Evolutionary conservation across 768 basidiomycete species (phyloP), one percentile per base, ranked within the genome.

Genomic region (Suillus alpinus): DNA sequence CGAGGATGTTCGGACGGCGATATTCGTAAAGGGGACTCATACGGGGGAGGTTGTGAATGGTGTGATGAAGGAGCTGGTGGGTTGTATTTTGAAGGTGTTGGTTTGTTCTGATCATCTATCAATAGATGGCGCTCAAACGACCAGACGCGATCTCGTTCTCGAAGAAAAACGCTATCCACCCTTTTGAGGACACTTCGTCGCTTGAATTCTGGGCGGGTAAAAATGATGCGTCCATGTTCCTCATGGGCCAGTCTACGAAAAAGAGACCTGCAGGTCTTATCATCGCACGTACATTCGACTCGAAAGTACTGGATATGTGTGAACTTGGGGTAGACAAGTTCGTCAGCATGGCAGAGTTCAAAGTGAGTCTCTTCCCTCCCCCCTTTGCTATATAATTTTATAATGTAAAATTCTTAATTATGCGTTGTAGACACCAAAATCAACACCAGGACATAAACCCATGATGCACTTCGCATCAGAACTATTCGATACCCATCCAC

Each of bases 401-500:
- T n/a, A n/a, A n/a, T 31, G 2, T 46, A 46, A 46, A 8, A 8
- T 4, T 16, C 1, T 7, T 26, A 26, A 26, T 26, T 6, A 46
- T 9, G 39, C 1, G 23, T 34, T 14, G 16, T 68, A 95, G 97
- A 89, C 91, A 44, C 81, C 86, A 26, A 98, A 96, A 84, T 87
- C 90, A 14, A 89, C 94, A 4, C 86, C 90, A 26, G 96, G 95
- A 10, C 86, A 94, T 67, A 89, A 92, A 67, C 96, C 97, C 50
- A 76, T 98, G 65, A 87, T 99, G 82, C 94, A 96, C 71, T 99
- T 99, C 70, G 92, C 94, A 14, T 95, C 94, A 0, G 92, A 94
- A 63, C 82, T 98, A 10, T 99, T 98, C 74, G 94, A 96, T 67
- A 87, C 92, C 1, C 94, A 98, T 73, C 94, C 96, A 1, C 88